Evolutionary conservation across 352 stramenopile species (phyloP), one percentile per base, ranked within the genome.

Genomic region (Pythium chondricola): DNA sequence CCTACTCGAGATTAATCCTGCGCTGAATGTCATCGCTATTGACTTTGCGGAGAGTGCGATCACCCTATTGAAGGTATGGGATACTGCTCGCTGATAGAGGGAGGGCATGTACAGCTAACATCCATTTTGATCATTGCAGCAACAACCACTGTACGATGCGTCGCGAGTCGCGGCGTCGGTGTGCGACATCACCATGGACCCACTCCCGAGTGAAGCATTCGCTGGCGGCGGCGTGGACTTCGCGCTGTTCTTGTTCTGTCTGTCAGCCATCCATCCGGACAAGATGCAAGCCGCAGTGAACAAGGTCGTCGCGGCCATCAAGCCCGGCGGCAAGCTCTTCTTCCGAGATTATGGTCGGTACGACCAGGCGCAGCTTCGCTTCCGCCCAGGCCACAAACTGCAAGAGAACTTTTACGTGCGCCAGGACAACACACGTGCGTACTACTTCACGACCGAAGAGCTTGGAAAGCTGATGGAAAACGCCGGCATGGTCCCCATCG

Each of bases 281-380:
- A 88, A 91, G 56, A 94, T 97, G 75, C 58, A 72, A 26, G 57
- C 50, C 14, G 92, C 93, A 0, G 86, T 95, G 29, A 70, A 73
- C 30, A 95, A 98, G 67, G 76, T 96, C 13, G 89, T 71, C 17
- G 72, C 75, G n/a, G 63, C 73, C 1, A 75, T 91, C 30, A 78
- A 82, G 38, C 79, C 82, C 8, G 82, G 80, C 25, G 82, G 79
- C 36, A 91, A 88, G 45, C 63, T 93, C 13, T 90, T 98, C 43
- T 90, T 98, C 67, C 79, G 93, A 32, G 95, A 98, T 72, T 98
- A 98, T 63, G 95, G 93, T 1, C 74, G 93, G 32, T 98, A 94
- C 48, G 94, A 98, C 66, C 89, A 98, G 59, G 93, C 92, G 6
- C 94, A 98, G 73, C 73, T 98, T 47, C 92, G 96, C 50, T 93